Base-by-base conservation (phyloP, 2,329 filamentous ascomycete species). In the Pestalotiopsis sp. region DNA sequence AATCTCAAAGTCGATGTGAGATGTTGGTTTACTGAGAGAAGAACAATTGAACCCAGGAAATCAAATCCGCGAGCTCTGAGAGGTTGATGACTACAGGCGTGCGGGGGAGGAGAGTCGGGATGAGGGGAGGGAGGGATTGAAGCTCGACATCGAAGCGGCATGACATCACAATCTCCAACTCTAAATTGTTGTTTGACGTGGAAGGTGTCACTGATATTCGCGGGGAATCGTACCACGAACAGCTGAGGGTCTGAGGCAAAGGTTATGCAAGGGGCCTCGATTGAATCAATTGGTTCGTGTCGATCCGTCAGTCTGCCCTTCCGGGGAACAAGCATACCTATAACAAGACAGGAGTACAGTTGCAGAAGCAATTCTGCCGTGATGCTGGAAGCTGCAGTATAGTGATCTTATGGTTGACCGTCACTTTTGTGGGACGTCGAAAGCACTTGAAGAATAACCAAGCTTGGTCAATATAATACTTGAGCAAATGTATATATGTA, bases 131-230 rank as follows among this genome's bases (percentile, higher is more conserved):
- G 20, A n/a, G 59, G 36, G 13, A 62, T 62, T 36, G 41, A 56
- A 45, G 39, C 52, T 31, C 36, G 23, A 57, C 41, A 58, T 38
- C 23, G 39, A 20, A 20, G 62, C 20, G 63, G 27, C 39, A 49
- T 49, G 63, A 56, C 39, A 49, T 66, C 63, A 58, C 45, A 23
- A 17, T 57, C 63, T n/a, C 63, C 63, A 66, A 66, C 63, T 66
- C 25, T 66, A 45, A 45, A 25, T 66, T 52, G n/a, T 20, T n/a
- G 52, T 66, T n/a, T 20, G 45, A 25, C 49, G 52, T 11, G 45
- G 49, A n/a, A 56, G 63, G 41, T 39, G 59, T 36, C n/a, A 20
- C 13, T 62, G 59, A 36, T 13, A 36, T 38, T 38, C 31, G 63
- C 17, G 63, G 25, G 63, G 27, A 39, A 49, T 52, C n/a, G 38